Conservation (phyloP, 179 eudicot genomes). For the Carnegiea gigantea region DNA sequence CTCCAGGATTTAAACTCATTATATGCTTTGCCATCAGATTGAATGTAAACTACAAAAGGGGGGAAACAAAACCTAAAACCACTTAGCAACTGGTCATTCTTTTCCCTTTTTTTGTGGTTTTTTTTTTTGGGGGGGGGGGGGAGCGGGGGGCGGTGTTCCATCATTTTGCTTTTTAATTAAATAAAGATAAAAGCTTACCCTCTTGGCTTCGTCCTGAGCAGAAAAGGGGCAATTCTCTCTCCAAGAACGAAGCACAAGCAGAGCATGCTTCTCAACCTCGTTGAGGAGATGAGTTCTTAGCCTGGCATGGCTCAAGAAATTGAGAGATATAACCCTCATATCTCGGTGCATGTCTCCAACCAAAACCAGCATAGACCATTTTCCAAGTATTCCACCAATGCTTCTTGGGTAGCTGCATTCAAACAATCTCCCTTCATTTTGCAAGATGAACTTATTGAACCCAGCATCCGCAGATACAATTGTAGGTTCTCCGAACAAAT, state of each 20-base stretch:
- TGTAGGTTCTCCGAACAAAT: slow-evolving; percentile 93
- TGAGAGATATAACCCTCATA: slow-evolving; percentile 55
- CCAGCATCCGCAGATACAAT: slow-evolving; percentile 94
- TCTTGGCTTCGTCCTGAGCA: slow-evolving; percentile 96
- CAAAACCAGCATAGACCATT: slow-evolving; percentile 96
- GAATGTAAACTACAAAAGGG: slow-evolving; percentile 71
- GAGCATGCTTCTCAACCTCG: slow-evolving; percentile 75
- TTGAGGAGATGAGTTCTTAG: slow-evolving; percentile 69
- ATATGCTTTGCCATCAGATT: slow-evolving; percentile 95
- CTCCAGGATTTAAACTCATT: slow-evolving; percentile 92
- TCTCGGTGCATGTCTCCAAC: slow-evolving; percentile 97
- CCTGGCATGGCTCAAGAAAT: slow-evolving; percentile 47
- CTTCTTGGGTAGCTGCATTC: slow-evolving; percentile 96
- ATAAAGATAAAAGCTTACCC: slow-evolving; percentile 39
- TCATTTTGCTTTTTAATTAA: not conserved
- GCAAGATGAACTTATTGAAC: slow-evolving; percentile 71
- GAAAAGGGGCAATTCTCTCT: slow-evolving; percentile 56
- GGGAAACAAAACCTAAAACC: not conserved
- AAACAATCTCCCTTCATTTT: slow-evolving; percentile 87
- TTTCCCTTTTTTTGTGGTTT: not conserved
- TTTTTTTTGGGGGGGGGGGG: not conserved
- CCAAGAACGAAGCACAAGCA: slow-evolving; percentile 76
- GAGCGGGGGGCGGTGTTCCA: not conserved
- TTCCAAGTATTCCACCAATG: slow-evolving; percentile 97
- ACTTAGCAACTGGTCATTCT: not conserved